These are phyloP conservation scores for Datisca glomerata DNA, from an alignment of 306 rosid species.

Conservation along the genomic window DNA sequence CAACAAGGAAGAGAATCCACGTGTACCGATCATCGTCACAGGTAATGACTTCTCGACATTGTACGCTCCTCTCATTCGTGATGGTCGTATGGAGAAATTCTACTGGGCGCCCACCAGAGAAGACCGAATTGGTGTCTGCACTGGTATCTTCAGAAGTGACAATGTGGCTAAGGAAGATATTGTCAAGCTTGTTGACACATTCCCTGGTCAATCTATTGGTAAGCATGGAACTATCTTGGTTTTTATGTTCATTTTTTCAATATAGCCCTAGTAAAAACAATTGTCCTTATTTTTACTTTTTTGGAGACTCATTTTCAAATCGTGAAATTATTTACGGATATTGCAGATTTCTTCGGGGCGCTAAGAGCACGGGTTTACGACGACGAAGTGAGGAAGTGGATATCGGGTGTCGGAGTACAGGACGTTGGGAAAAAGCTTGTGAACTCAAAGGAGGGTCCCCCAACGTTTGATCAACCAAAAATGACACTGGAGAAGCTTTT, in stretches of 20 bases:
- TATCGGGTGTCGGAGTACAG: constrained; percentile 32
- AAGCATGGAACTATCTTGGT: too few relatives aligned
- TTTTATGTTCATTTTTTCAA: too few relatives aligned
- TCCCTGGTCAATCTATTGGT: constrained; percentile 81
- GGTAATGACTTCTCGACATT: constrained; percentile 77
- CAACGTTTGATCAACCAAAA: constrained; percentile 54
- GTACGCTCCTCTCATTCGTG: constrained; percentile 76
- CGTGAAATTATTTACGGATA: neutral
- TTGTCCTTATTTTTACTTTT: too few relatives aligned
- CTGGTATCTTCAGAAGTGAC: constrained; percentile 50
- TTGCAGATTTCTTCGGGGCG: constrained; percentile 70
- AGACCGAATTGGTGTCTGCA: constrained; percentile 54
- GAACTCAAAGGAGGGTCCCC: constrained; percentile 74
- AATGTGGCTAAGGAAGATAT: constrained; percentile 22
- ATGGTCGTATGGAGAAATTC: constrained; percentile 79
- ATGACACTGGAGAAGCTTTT: constrained; percentile 40
- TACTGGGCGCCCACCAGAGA: constrained; percentile 78
- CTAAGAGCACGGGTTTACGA: constrained; percentile 62
- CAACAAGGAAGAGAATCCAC: constrained; percentile 72
- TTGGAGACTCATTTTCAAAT: too few relatives aligned
- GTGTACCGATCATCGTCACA: constrained; percentile 65
- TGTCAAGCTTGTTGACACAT: constrained; percentile 49
- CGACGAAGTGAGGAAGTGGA: constrained; percentile 72
- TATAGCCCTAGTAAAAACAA: too few relatives aligned
- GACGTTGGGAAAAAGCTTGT: constrained; percentile 48